phyloP scores from a whole-genome alignment of 177 flowering plant species.

The Vitis hybrid region DNA sequence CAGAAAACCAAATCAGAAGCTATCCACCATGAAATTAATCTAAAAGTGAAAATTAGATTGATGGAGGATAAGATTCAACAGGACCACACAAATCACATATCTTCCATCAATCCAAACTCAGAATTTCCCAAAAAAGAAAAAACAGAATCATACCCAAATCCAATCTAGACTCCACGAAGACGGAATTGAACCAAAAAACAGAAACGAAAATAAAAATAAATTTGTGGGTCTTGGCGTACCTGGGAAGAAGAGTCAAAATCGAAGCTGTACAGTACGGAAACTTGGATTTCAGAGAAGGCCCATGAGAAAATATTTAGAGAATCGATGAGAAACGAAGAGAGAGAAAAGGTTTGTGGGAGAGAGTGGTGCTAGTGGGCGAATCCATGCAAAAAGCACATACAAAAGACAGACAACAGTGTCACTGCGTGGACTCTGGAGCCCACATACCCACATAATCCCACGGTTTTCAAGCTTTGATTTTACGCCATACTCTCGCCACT shows the following conservation, averaged over 20 bases:
- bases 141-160: background rate
- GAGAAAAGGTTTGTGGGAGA: background rate
- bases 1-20: background rate
- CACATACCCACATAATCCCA: background rate
- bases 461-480: too few relatives aligned
- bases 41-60: background rate
- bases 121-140: background rate
- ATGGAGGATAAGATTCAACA: background rate
- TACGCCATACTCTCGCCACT: too few relatives aligned
- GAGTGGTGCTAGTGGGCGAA: background rate
- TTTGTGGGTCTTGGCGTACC: background rate
- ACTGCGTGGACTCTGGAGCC: background rate
- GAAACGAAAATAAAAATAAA: background rate
- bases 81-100: background rate
- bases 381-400: background rate
- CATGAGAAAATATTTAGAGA: background rate
- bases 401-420: background rate
- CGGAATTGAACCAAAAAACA: too few relatives aligned
- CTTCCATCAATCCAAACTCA: background rate
- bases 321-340: background rate
- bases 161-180: background rate
- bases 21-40: background rate
- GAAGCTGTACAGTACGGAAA: background rate
- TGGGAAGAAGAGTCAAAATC: constrained; percentile 1
- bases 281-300: constrained; percentile 8